Evolutionary conservation across 73 alveolate species (phyloP).

Genomic region (Tetrahymena malaccensis): DNA sequence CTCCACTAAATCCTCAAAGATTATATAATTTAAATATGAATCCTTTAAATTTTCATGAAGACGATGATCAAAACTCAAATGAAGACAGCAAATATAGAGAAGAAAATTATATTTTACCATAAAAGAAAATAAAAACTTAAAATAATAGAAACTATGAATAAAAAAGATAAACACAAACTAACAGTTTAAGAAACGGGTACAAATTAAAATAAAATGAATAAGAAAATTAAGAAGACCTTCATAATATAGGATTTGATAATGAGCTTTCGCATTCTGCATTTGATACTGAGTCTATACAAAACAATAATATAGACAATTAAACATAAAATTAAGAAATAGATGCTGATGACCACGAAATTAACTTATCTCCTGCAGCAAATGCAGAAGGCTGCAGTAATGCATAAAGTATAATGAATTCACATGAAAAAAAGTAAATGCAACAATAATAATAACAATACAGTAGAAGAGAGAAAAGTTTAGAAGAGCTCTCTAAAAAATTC

Average conservation of each 20-base stretch:
- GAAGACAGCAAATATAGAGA: background rate
- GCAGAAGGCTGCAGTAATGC: background rate
- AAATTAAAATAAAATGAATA: background rate
- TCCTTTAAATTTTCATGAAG: background rate
- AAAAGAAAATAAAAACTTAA: background rate
- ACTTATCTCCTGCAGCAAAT: background rate
- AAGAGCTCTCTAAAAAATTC: conserved; percentile 65
- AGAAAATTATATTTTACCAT: background rate
- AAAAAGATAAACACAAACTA: background rate
- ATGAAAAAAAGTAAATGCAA: background rate
- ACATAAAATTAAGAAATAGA: background rate
- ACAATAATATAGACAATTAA: background rate
- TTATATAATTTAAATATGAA: background rate
- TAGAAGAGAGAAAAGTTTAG: conserved; percentile 73
- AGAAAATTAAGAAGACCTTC: background rate
- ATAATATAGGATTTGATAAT: background rate
- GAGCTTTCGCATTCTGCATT: background rate
- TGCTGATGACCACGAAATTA: background rate
- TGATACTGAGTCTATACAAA: background rate
- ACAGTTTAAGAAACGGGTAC: background rate
- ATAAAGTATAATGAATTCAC: background rate
- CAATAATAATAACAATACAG: conserved; percentile 1
- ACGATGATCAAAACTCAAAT: background rate
- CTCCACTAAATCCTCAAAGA: background rate
- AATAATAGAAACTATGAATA: background rate